Evolutionary conservation across 768 basidiomycete genomes (phyloP), one percentile per base, ranked within the genome.

Genomic region (Zangia roseola): DNA sequence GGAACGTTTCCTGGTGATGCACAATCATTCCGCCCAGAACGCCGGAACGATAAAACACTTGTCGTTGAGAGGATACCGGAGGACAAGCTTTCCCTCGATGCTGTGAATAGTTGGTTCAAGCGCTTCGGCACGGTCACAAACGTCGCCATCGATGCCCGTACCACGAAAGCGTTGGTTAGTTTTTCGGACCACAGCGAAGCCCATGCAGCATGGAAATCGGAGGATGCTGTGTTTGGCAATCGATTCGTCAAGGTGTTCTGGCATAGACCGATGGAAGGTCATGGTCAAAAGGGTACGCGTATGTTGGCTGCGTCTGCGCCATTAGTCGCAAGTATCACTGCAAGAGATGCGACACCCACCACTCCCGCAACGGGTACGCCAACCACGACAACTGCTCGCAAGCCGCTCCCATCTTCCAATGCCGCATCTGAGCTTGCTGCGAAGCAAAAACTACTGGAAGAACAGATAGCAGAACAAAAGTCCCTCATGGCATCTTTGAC

Each of bases 211-310:
- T 93, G 94, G 89, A 91, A 90, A 66, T 83, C 84, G 21, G 90
- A 94, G 67, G 92, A 95, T 54, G 92, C 94, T n/a, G 87, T 97
- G 13, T 97, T 97, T 61, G 83, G 83, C 10, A 94, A 94, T 58
- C 82, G 94, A 42, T 97, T 97, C 65, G 94, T 97, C 56, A 95
- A 94, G 69, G 77, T 97, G 28, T 91, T 95, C 60, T 97, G 94
- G 93, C 92, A 95, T 69, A 78, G 88, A 49, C 93, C 92, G 7
- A 81, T 94, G 83, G 90, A 89, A 45, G 94, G 94, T 0, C 89
- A 94, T 59, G 94, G 94, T 8, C 83, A 82, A 53, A 76, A 74
- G 16, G 94, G 94, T 2, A 73, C 82, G 40, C 79, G 86, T 54
- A 81, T 86, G 74, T 70, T 97, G 50, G 91, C 88, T 13, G 90